Evolutionary conservation across 2,329 filamentous ascomycete genomes (phyloP), one percentile per base, ranked within the genome.

Genomic region (Periconia macrospinosa): DNA sequence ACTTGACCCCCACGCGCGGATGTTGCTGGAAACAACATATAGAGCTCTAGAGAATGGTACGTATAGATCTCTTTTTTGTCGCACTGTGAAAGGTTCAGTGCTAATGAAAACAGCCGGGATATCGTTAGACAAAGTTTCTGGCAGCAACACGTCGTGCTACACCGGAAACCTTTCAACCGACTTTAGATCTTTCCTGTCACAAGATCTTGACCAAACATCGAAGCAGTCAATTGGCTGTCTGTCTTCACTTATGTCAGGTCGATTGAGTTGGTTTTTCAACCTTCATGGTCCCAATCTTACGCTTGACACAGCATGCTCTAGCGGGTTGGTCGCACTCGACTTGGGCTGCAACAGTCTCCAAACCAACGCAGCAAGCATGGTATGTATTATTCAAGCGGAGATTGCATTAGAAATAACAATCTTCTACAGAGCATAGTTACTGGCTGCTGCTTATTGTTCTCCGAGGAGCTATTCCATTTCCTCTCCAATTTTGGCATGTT

Each of bases 251-350:
- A n/a, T n/a, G 11, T 49, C 56, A 3, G 64, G 64, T 43, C 53
- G 63, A 2, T 14, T 66, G 15, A 64, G 61, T 20, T 63, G 56
- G 52, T 65, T 67, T 35, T 70, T 63, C 41, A 55, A 69, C 35
- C 54, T 68, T 1, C 52, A 45, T 3, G 67, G 67, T 1, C 59
- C 67, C 0, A 63, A 58, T n/a, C 47, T 67, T 42, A 65, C 65
- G 0, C 45, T 70, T 6, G 65, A 70, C 30, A 69, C 67, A 5
- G 67, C 65, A 2, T 70, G 67, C 41, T 69, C 67, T 6, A 54
- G 57, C 37, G 59, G 61, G 3, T 45, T 68, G 3, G 53, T 64
- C 5, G 62, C 62, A 1, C 41, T 69, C 1, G 56, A 69, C 45
- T 53, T 61, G 2, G 65, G 61, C 11, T 65, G 60, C 23, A 3